Conservation (phyloP, 2,329 filamentous ascomycete genomes). For the Fusarium guadeloupense region DNA sequence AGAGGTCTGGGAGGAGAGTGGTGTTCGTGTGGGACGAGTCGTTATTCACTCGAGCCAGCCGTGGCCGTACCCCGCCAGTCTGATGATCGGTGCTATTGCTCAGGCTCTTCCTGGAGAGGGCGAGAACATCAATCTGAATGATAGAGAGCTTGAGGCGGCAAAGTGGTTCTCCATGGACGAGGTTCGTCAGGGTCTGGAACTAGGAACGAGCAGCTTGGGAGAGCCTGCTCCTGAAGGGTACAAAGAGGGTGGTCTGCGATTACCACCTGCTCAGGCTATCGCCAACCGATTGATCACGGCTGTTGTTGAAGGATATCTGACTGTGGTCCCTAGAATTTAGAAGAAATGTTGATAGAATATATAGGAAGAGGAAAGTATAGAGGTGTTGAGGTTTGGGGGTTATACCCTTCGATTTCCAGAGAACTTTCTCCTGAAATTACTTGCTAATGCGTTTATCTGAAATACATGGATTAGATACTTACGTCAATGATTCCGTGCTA, state of each 20-base stretch:
- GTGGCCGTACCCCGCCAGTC: slow-evolving; percentile 85
- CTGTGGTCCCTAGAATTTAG: slow-evolving; percentile 62
- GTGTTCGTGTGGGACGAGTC: slow-evolving; percentile 78
- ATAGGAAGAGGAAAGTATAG: neutral
- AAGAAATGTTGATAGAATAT: neutral
- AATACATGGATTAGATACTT: neutral
- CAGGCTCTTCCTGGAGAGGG: slow-evolving; percentile 78
- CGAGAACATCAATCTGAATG: slow-evolving; percentile 85
- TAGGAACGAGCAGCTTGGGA: slow-evolving; percentile 72
- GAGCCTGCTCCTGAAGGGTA: slow-evolving; percentile 72
- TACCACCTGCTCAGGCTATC: slow-evolving; percentile 90
- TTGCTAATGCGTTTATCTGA: neutral
- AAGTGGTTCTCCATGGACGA: slow-evolving; percentile 89
- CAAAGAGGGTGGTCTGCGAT: slow-evolving; percentile 77
- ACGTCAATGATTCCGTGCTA: too few species aligned
- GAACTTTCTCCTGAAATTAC: neutral
- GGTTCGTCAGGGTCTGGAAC: slow-evolving; percentile 75
- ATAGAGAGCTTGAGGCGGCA: slow-evolving; percentile 90
- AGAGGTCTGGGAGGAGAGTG: slow-evolving; percentile 88
- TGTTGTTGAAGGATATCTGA: slow-evolving; percentile 78
- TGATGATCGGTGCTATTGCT: slow-evolving; percentile 89
- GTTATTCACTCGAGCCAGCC: slow-evolving; percentile 86
- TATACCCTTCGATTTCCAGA: neutral
- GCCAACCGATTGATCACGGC: slow-evolving; percentile 87
- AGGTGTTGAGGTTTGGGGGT: slow-evolving; percentile 1